Conservation (phyloP, 2,329 filamentous ascomycete species). For the Aspergillus persii region DNA sequence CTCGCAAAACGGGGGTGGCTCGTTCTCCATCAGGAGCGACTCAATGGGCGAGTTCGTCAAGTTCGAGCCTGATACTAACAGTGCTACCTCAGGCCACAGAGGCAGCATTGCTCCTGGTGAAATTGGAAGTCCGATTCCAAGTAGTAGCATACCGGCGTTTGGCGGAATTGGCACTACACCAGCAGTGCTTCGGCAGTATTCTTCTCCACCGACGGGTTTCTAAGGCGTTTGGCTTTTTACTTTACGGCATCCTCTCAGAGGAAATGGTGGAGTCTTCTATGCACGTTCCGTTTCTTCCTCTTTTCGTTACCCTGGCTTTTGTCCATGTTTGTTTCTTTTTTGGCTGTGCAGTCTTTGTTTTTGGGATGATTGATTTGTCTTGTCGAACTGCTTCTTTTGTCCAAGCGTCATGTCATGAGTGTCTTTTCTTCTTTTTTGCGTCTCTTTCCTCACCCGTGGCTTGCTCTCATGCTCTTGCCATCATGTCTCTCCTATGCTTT, state of each 20-base stretch:
- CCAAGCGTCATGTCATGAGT: background rate
- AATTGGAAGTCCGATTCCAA: slow-evolving; percentile 65
- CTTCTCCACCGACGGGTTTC: slow-evolving; percentile 37
- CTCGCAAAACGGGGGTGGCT: slow-evolving; percentile 81
- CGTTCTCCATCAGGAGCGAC: slow-evolving; percentile 67
- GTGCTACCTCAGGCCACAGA: slow-evolving; percentile 42
- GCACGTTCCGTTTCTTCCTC: slow-evolving; percentile 12
- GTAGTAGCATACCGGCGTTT: slow-evolving; percentile 41
- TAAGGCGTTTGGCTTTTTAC: slow-evolving; percentile 26
- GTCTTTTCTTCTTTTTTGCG: background rate
- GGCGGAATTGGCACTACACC: slow-evolving; percentile 33
- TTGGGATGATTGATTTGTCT: background rate
- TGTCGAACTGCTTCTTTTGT: background rate
- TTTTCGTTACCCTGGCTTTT: slow-evolving; percentile 9
- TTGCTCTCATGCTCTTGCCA: background rate
- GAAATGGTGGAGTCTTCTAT: slow-evolving; percentile 1
- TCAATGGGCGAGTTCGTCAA: slow-evolving; percentile 43
- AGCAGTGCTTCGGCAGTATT: slow-evolving; percentile 37
- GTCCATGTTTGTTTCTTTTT: background rate
- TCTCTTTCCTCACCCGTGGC: background rate
- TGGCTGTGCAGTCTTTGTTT: background rate
- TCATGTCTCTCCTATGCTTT: background rate
- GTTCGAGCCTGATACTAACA: slow-evolving; percentile 53
- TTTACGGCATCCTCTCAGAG: slow-evolving; percentile 6
- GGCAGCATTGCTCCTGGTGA: slow-evolving; percentile 57